phyloP scores from a whole-genome alignment of 108 stramenopile species.

The Nitzschia sp. region DNA sequence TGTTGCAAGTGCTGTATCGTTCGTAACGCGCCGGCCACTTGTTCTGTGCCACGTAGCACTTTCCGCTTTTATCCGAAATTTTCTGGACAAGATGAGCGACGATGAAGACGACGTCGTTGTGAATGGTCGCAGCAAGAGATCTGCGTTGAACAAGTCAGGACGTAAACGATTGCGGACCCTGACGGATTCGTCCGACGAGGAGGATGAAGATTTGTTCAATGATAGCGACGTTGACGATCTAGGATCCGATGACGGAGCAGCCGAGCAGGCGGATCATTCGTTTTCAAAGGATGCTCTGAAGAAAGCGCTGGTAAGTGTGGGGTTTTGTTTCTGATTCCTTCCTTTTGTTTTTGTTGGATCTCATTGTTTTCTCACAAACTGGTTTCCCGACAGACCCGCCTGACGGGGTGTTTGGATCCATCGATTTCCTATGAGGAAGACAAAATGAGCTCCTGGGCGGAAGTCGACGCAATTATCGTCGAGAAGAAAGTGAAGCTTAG shows the following conservation, averaged over 20 bases:
- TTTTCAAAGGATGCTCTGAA: constrained; percentile 13
- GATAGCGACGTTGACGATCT: constrained; percentile 1
- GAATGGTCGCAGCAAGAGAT: background rate
- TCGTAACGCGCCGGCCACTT: no score
- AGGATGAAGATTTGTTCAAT: background rate
- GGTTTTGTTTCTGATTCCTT: background rate
- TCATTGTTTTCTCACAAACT: background rate
- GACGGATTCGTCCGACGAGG: constrained; percentile 9
- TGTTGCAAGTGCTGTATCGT: no score
- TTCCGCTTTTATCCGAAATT: background rate
- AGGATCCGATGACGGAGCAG: background rate
- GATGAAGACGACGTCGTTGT: constrained; percentile 8
- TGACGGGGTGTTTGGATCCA: constrained; percentile 14
- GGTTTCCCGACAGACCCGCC: constrained; percentile 1
- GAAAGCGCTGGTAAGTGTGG: constrained; percentile 16
- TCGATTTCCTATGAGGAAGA: background rate
- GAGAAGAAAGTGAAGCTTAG: background rate
- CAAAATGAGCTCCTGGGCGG: constrained; percentile 11
- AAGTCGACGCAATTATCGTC: background rate
- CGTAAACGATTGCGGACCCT: constrained; percentile 9
- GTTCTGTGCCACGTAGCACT: background rate
- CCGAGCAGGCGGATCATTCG: background rate
- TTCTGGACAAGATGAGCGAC: constrained; percentile 7
- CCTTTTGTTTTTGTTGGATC: background rate
- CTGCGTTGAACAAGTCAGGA: constrained; percentile 19